A percentile compares a stretch with the other conserved stretches of the same genome.
phyloP scores from a whole-genome alignment of 805 yeast genomes.

The Yamadazyma sp. region DNA sequence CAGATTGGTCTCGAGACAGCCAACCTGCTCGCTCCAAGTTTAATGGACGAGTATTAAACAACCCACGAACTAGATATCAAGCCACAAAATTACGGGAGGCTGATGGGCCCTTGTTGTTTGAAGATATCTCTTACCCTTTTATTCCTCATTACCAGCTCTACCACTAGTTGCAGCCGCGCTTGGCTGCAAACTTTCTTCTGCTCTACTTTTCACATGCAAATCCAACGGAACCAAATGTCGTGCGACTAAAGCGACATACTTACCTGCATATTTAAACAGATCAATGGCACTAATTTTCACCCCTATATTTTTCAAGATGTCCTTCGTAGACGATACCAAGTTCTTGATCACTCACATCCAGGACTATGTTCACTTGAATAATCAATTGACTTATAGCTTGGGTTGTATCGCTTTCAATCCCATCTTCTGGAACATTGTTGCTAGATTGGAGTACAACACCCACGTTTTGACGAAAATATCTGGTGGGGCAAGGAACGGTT shows the following conservation, averaged over 20 bases:
- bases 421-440: slow-evolving; percentile 91
- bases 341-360: slow-evolving; percentile 20
- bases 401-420: slow-evolving; percentile 86
- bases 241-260: too few species aligned
- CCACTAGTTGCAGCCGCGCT: not conserved
- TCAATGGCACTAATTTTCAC: not conserved
- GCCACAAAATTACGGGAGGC: too few species aligned
- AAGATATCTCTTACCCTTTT: not conserved
- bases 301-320: slow-evolving; percentile 8
- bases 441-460: slow-evolving; percentile 79
- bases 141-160: not conserved
- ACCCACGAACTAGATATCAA: too few species aligned
- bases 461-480: slow-evolving; percentile 73
- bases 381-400: slow-evolving; percentile 42
- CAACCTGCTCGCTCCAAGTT: too few species aligned
- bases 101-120: too few species aligned
- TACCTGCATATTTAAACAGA: too few species aligned
- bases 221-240: slow-evolving; percentile 2
- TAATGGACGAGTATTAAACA: too few species aligned
- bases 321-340: slow-evolving; percentile 19
- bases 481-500: slow-evolving; percentile 70
- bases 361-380: slow-evolving; percentile 23
- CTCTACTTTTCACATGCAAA: slow-evolving; percentile 7
- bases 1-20: too few species aligned
- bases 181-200: not conserved